phyloP scores from a whole-genome alignment of 768 basidiomycete genomes.

The Amanita inopinata region DNA sequence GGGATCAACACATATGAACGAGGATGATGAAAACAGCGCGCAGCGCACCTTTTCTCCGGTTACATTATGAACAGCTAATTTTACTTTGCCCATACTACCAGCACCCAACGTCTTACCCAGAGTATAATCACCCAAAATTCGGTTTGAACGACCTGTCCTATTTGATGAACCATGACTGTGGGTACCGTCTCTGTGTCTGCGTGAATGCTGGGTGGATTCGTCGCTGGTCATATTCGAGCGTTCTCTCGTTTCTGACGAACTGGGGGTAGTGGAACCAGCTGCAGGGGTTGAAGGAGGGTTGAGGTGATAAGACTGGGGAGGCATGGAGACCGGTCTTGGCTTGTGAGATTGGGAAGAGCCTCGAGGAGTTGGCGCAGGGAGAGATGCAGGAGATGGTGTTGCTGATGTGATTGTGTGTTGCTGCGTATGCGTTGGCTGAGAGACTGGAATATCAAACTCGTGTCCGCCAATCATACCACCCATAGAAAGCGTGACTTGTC shows the following conservation, averaged over 20 bases:
- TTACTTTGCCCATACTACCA: slow-evolving; percentile 99
- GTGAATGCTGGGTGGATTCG: slow-evolving; percentile 18
- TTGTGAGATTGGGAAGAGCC: slow-evolving; percentile 26
- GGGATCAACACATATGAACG: slow-evolving; percentile 8
- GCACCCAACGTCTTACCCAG: slow-evolving; percentile 95
- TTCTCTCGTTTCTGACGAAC: slow-evolving; percentile 24
- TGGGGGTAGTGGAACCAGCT: slow-evolving; percentile 16
- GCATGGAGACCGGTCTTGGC: slow-evolving; percentile 67
- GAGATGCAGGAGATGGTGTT: slow-evolving; percentile 15
- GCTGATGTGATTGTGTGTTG: slow-evolving; percentile 15
- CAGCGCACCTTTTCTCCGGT: slow-evolving; percentile 84
- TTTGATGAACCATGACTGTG: slow-evolving; percentile 12
- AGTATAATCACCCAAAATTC: slow-evolving; percentile 88
- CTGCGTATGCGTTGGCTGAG: slow-evolving; percentile 25
- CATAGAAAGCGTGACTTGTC: slow-evolving; percentile 37
- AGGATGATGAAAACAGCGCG: slow-evolving; percentile 9
- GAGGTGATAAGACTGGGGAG: slow-evolving; percentile 43
- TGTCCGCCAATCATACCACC: slow-evolving; percentile 45
- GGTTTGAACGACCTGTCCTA: slow-evolving; percentile 31
- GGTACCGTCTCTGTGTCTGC: slow-evolving; percentile 23
- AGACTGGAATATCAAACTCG: slow-evolving; percentile 57
- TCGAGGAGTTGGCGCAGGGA: slow-evolving; percentile 18
- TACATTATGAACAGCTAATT: slow-evolving; percentile 81
- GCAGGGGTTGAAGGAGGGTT: slow-evolving; percentile 12
- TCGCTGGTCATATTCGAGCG: slow-evolving; percentile 20